phyloP scores from a whole-genome alignment of 148 eudicot genomes.

The Camellia granthamiana region DNA sequence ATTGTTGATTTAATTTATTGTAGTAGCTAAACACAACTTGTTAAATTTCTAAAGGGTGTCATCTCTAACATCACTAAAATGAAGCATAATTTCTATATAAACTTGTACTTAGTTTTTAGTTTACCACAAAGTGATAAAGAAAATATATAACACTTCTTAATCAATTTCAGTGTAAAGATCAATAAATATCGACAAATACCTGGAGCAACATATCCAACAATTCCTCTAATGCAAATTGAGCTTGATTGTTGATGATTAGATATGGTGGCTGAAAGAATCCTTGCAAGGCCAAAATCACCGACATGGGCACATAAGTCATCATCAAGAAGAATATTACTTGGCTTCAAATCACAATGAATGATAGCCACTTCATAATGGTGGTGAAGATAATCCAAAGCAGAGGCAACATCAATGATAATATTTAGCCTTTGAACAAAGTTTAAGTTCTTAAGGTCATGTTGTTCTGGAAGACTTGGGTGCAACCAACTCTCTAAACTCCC shows the following conservation, averaged over 20 bases:
- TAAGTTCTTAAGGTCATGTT: neutral
- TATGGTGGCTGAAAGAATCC: constrained; percentile 8
- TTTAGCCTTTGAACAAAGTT: constrained; percentile 21
- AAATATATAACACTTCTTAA: neutral
- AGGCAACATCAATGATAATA: constrained; percentile 27
- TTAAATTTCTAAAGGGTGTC: too few species aligned
- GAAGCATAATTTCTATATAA: too few species aligned
- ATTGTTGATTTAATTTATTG: too few species aligned
- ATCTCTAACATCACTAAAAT: too few species aligned
- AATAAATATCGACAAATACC: neutral
- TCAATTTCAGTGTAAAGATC: neutral
- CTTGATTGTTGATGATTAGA: constrained; percentile 4
- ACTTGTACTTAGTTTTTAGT: neutral
- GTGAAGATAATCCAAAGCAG: constrained; percentile 29
- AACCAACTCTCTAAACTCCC: constrained; percentile 33
- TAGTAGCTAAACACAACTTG: too few species aligned
- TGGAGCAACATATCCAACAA: constrained; percentile 27
- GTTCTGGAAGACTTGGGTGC: neutral
- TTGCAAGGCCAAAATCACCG: constrained; percentile 27
- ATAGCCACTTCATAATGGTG: constrained; percentile 8
- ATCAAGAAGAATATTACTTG: constrained; percentile 27
- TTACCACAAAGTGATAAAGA: neutral
- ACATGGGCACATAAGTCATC: constrained; percentile 19
- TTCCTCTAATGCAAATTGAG: constrained; percentile 16
- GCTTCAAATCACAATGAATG: constrained; percentile 22